Conservation (phyloP, 768 basidiomycete species). For the Rhodosporidiobolus odoratus region DNA sequence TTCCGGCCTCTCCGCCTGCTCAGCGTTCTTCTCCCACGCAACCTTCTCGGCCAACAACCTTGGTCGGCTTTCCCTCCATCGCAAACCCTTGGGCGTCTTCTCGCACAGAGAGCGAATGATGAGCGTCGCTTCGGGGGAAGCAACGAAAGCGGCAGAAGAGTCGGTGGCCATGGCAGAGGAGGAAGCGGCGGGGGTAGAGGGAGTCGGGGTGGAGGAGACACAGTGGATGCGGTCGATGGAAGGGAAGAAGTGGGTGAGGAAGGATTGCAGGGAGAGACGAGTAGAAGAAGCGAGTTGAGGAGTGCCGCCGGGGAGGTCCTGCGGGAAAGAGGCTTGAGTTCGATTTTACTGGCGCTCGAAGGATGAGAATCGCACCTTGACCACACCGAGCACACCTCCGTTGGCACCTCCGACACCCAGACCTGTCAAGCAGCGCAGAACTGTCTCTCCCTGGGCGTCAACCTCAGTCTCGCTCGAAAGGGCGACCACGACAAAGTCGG, state of each 20-base stretch:
- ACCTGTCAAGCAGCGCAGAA: conserved; percentile 78
- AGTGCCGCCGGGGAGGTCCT: conserved; percentile 39
- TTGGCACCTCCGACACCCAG: conserved; percentile 83
- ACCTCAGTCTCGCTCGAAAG: conserved; percentile 80
- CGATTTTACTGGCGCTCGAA: background rate
- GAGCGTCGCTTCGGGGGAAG: conserved; percentile 62
- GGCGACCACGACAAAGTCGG: conserved; percentile 82
- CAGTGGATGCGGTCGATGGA: conserved; percentile 71
- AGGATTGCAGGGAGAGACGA: conserved; percentile 83
- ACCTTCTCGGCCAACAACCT: conserved; percentile 69
- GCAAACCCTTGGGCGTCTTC: conserved; percentile 69
- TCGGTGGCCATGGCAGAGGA: conserved; percentile 40
- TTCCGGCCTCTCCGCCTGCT: background rate
- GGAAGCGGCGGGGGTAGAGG: conserved; percentile 52
- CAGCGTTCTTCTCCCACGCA: conserved; percentile 52
- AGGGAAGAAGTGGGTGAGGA: conserved; percentile 91
- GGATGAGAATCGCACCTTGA: conserved; percentile 13
- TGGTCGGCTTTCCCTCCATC: conserved; percentile 75
- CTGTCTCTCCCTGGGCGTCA: conserved; percentile 73
- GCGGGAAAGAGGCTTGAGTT: background rate
- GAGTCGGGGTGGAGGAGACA: conserved; percentile 47
- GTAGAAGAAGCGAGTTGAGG: conserved; percentile 53
- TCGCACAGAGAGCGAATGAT: conserved; percentile 75
- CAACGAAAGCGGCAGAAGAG: background rate
- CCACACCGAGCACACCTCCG: conserved; percentile 55